Conservation (phyloP, 2,329 filamentous ascomycete genomes). For the Esteya vermicola region DNA sequence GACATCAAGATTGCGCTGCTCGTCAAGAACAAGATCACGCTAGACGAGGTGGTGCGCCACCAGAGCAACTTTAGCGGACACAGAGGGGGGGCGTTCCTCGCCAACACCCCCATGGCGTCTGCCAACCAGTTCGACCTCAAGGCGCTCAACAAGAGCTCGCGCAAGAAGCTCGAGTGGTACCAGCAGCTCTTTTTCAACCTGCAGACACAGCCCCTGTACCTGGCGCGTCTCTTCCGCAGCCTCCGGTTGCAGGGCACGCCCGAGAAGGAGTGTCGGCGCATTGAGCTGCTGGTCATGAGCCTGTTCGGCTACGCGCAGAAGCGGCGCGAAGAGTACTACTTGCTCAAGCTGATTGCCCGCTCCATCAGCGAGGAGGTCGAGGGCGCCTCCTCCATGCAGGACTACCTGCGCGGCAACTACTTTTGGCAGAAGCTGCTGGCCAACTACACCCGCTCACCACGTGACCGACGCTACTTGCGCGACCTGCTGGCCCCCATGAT, state of each 20-base stretch:
- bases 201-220: constrained; percentile 90
- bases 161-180: constrained; percentile 90
- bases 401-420: constrained; percentile 78
- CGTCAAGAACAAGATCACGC: constrained; percentile 98
- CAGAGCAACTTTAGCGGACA: constrained; percentile 93
- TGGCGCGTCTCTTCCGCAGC: constrained; percentile 74
- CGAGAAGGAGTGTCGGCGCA: constrained; percentile 84
- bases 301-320: constrained; percentile 97
- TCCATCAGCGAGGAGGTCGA: constrained; percentile 82
- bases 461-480: constrained; percentile 83
- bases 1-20: constrained; percentile 98
- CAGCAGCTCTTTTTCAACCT: constrained; percentile 96
- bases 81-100: constrained; percentile 59
- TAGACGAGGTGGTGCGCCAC: constrained; percentile 94
- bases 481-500: constrained; percentile 76
- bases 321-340: constrained; percentile 88
- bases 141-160: constrained; percentile 89
- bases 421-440: constrained; percentile 82
- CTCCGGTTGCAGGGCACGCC: constrained; percentile 70
- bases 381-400: constrained; percentile 55
- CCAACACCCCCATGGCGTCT: constrained; percentile 77
- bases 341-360: constrained; percentile 73
- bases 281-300: constrained; percentile 90
- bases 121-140: constrained; percentile 93
- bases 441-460: constrained; percentile 80